phyloP scores from a whole-genome alignment of 768 basidiomycete genomes.

The Boletellus ananas region DNA sequence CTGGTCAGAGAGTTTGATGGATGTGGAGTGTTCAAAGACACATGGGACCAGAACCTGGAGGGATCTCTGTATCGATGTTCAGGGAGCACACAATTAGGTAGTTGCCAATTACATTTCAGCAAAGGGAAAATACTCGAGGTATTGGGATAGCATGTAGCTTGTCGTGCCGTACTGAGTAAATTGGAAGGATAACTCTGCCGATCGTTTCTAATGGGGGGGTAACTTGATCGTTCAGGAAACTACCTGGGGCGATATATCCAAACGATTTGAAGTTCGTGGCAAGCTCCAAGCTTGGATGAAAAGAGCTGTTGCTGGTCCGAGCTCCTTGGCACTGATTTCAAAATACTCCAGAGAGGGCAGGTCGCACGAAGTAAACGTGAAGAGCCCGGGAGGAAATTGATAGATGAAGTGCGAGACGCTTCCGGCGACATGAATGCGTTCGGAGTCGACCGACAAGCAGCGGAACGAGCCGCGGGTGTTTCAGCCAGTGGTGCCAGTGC shows the following conservation, averaged over 20 bases:
- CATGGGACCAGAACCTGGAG: neutral
- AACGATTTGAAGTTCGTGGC: conserved; percentile 16
- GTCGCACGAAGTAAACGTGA: conserved; percentile 12
- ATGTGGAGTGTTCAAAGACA: conserved; percentile 15
- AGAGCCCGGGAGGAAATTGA: conserved; percentile 12
- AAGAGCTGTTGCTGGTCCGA: neutral
- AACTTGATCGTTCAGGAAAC: neutral
- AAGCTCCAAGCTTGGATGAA: conserved; percentile 3
- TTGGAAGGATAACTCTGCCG: conserved; percentile 12
- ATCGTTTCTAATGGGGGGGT: conserved; percentile 8
- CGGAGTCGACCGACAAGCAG: conserved; percentile 14
- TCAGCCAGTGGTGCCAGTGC: neutral
- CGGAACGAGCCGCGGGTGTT: neutral
- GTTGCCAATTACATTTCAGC: conserved; percentile 19
- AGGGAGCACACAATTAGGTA: conserved; percentile 15
- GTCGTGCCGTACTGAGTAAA: neutral
- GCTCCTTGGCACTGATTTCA: neutral
- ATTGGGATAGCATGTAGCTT: neutral
- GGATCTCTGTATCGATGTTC: conserved; percentile 5
- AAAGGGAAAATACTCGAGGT: conserved; percentile 7
- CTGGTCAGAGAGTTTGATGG: neutral
- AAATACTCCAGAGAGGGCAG: conserved; percentile 11
- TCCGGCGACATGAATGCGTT: conserved; percentile 8
- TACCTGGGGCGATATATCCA: conserved; percentile 4
- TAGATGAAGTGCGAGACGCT: neutral